phyloP scores from a whole-genome alignment of 768 basidiomycete species.

The Psilocybe cyanescens region DNA sequence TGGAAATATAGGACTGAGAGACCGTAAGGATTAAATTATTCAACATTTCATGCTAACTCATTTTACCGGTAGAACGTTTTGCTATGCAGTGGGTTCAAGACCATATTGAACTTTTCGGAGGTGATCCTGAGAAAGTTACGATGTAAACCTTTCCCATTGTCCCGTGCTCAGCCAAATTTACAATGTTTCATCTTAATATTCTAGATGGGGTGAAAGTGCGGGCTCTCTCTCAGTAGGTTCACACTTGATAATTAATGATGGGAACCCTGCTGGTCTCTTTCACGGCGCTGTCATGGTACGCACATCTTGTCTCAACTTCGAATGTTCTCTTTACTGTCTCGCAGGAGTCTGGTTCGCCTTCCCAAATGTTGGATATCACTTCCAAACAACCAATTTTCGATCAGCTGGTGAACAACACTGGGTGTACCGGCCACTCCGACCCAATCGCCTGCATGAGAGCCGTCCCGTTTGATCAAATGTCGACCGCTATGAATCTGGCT shows the following conservation, averaged over 20 bases:
- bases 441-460: not conserved
- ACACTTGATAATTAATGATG: constrained; percentile 18
- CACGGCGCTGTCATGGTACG: constrained; percentile 20
- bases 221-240: constrained; percentile 21
- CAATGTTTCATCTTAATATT: not conserved
- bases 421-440: not conserved
- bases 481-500: not conserved
- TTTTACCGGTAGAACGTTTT: constrained; percentile 35
- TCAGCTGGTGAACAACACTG: not conserved
- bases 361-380: not conserved
- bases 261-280: constrained; percentile 19
- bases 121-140: constrained; percentile 48
- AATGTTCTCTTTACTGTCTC: not conserved
- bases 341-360: not conserved
- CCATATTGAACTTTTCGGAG: constrained; percentile 54
- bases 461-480: not conserved
- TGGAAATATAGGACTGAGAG: constrained; percentile 14
- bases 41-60: not conserved
- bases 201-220: constrained; percentile 24
- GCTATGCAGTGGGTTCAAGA: constrained; percentile 57
- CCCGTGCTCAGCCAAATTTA: not conserved
- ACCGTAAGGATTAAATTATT: constrained; percentile 4
- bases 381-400: not conserved
- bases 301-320: not conserved
- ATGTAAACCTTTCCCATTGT: constrained; percentile 28